These are phyloP conservation scores for Coffea humblotiana DNA, from an alignment of 305 asterid genomes.

Conservation along the genomic window DNA sequence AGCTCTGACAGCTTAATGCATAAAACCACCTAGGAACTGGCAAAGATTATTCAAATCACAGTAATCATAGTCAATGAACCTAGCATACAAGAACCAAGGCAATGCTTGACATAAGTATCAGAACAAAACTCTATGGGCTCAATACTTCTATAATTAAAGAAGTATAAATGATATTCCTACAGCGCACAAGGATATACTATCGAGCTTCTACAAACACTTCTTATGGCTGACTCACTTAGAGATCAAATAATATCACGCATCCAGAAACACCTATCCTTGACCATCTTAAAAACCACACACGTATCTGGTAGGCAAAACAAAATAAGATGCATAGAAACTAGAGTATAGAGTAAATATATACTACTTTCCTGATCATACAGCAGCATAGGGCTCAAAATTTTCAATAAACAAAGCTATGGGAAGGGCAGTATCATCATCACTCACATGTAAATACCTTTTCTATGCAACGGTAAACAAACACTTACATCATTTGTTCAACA, in stretches of 20 bases:
- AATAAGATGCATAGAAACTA: not conserved
- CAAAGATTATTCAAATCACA: too few relatives aligned
- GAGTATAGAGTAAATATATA: not conserved
- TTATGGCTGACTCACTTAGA: not conserved
- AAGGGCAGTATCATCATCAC: not conserved
- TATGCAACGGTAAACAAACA: not conserved
- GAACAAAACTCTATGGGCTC: not conserved
- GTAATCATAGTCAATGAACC: not conserved
- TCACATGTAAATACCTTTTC: not conserved
- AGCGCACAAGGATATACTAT: not conserved
- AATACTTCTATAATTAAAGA: not conserved
- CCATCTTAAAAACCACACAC: not conserved
- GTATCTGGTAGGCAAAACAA: not conserved
- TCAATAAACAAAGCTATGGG: not conserved
- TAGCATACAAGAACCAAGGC: not conserved
- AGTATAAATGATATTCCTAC: not conserved
- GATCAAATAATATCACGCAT: not conserved
- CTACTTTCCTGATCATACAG: not conserved
- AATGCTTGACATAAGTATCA: constrained; percentile 2
- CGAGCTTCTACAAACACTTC: not conserved
- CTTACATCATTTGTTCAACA: not conserved
- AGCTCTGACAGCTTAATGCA: not conserved
- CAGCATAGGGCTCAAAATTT: not conserved
- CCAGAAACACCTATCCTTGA: not conserved
- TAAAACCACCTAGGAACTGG: not conserved